Percentiles rank a stretch among this genome's conserved stretches.
Conservation (phyloP, 2,329 filamentous ascomycete genomes). For the Neofusicoccum laricinum region DNA sequence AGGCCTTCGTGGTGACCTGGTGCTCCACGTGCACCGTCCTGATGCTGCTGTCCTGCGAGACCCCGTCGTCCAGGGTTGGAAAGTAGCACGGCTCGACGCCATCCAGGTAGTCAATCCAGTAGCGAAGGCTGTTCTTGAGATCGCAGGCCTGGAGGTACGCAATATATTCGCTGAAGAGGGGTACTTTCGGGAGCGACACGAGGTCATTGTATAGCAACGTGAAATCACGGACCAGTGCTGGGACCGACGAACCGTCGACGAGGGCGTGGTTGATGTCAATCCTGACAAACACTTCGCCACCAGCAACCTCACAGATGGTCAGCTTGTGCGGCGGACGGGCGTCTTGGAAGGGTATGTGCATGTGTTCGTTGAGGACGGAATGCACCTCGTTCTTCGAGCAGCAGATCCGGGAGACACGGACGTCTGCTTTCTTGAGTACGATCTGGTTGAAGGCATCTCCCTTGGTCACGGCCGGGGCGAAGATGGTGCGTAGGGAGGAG, state of each 20-base stretch:
- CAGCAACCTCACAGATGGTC: not conserved
- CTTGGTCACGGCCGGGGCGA: conserved; percentile 32
- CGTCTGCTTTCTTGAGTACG: conserved; percentile 19
- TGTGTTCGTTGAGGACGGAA: conserved; percentile 23
- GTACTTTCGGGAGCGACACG: conserved; percentile 30
- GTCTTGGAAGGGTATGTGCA: conserved; percentile 23
- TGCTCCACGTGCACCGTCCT: not conserved
- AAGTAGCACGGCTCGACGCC: conserved; percentile 42
- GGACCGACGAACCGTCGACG: conserved; percentile 52
- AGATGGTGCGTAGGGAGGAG: conserved; percentile 30
- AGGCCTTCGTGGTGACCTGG: conserved; percentile 38
- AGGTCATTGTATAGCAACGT: conserved; percentile 44
- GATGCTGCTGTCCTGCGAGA: conserved; percentile 2
- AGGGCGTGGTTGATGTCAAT: conserved; percentile 53
- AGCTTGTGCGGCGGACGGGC: conserved; percentile 38
- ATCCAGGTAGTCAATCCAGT: conserved; percentile 39
- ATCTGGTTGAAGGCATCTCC: conserved; percentile 32
- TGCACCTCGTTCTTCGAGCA: conserved; percentile 9
- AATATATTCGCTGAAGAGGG: conserved; percentile 38
- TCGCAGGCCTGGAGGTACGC: conserved; percentile 26
- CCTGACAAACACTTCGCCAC: conserved; percentile 19
- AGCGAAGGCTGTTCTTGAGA: conserved; percentile 18
- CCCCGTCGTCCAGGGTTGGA: conserved; percentile 27
- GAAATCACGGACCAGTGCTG: conserved; percentile 48
- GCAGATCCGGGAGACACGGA: conserved; percentile 8